Percentiles rank a stretch among this genome's conserved stretches.
Conservation (phyloP, 1,284 basidiomycete genomes). For the Chiua sp. region DNA sequence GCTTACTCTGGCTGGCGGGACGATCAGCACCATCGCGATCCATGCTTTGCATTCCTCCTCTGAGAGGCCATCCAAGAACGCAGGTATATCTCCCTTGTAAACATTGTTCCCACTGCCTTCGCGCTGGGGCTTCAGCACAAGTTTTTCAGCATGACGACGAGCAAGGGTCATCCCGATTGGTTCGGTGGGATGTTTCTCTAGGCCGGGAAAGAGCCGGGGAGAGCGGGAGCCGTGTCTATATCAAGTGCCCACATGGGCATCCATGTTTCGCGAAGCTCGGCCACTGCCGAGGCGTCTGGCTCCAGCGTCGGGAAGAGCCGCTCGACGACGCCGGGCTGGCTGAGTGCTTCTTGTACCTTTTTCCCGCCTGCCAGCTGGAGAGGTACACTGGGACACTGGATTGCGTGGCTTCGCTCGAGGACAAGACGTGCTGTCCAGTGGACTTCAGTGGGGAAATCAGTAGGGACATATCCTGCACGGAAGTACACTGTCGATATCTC, state of each 20-base stretch:
- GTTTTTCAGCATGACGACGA: no score
- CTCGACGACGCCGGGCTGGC: conserved; percentile 76
- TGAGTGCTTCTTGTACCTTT: conserved; percentile 92
- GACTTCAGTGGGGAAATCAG: conserved; percentile 70
- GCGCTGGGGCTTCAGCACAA: no score
- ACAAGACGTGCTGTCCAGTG: conserved; percentile 77
- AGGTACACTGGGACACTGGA: conserved; percentile 93
- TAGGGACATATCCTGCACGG: conserved; percentile 87
- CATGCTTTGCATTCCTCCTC: conserved; percentile 73
- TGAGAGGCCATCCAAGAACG: conserved; percentile 71
- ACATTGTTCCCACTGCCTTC: conserved; percentile 98
- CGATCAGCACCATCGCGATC: conserved; percentile 94
- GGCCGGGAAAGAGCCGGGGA: not conserved
- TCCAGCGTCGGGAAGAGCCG: conserved; percentile 69
- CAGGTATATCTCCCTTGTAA: conserved; percentile 84
- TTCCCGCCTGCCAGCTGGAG: conserved; percentile 96
- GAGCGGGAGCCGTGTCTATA: conserved; percentile 8
- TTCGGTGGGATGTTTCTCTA: no score
- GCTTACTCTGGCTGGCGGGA: conserved; percentile 68
- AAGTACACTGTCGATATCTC: conserved; percentile 85
- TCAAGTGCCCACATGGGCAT: conserved; percentile 85
- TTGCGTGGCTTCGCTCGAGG: conserved; percentile 82
- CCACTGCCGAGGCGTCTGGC: conserved; percentile 37
- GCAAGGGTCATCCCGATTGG: no score
- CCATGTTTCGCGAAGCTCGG: conserved; percentile 69